Evolutionary conservation across 257 asterid genomes (phyloP).

Genomic region (Scutellaria baicalensis): DNA sequence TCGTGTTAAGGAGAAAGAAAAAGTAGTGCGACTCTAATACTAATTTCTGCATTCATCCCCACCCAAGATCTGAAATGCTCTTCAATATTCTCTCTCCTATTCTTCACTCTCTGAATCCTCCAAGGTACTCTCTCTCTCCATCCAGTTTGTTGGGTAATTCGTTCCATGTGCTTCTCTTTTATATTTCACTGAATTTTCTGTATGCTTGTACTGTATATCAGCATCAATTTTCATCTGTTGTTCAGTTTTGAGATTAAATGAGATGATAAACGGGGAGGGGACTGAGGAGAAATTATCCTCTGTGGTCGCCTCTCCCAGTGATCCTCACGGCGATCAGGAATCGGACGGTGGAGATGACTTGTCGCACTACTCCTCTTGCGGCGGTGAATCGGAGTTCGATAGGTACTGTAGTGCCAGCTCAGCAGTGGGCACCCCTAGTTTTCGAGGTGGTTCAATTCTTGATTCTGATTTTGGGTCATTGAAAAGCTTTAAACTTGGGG

Average conservation of each 20-base stretch:
- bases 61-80: constrained; percentile 2
- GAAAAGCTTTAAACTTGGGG: constrained; percentile 59
- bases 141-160: background rate
- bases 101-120: background rate
- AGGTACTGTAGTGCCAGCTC: constrained; percentile 88
- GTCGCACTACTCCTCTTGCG: constrained; percentile 75
- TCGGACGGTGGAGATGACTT: constrained; percentile 62
- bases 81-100: background rate
- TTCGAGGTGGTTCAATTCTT: constrained; percentile 39
- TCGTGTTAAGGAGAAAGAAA: no score
- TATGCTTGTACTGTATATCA: background rate
- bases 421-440: constrained; percentile 82
- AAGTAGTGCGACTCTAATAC: background rate
- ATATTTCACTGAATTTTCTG: background rate
- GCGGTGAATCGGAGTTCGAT: constrained; percentile 75
- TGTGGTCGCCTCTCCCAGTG: constrained; percentile 28
- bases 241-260: constrained; percentile 12
- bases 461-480: constrained; percentile 65
- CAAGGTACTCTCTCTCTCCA: background rate
- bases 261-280: constrained; percentile 57
- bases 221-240: constrained; percentile 6
- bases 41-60: background rate
- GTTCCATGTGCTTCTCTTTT: background rate
- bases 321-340: constrained; percentile 46
- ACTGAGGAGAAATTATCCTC: constrained; percentile 41